These are phyloP conservation scores for Calocera viscosa DNA, from an alignment of 768 basidiomycete species.

Conservation along the genomic window DNA sequence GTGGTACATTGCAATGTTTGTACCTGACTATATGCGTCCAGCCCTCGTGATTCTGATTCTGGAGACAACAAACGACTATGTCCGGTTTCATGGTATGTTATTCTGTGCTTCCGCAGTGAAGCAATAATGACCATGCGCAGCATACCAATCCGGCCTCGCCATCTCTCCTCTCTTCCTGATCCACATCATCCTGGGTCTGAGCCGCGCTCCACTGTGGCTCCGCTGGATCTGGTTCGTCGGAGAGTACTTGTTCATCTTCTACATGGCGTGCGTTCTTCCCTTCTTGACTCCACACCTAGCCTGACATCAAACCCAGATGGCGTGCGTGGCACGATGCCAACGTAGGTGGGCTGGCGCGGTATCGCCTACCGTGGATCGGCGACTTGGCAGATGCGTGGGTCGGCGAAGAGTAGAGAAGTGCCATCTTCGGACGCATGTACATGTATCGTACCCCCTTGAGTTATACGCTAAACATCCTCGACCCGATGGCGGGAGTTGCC, in stretches of 20 bases:
- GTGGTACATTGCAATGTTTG: neutral
- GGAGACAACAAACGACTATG: slow-evolving; percentile 66
- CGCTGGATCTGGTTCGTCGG: slow-evolving; percentile 38
- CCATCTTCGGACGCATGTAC: neutral
- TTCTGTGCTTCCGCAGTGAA: neutral
- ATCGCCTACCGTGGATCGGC: slow-evolving; percentile 51
- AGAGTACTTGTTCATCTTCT: slow-evolving; percentile 33
- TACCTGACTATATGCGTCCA: slow-evolving; percentile 20
- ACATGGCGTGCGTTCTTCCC: slow-evolving; percentile 43
- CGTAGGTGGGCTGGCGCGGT: slow-evolving; percentile 41
- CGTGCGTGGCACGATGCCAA: slow-evolving; percentile 44
- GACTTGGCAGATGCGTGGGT: slow-evolving; percentile 58
- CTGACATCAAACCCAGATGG: slow-evolving; percentile 28
- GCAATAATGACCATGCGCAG: slow-evolving; percentile 29
- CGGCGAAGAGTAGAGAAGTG: slow-evolving; percentile 38
- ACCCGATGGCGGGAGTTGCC: neutral
- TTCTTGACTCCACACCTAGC: slow-evolving; percentile 10
- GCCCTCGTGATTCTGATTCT: slow-evolving; percentile 53
- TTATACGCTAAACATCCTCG: neutral
- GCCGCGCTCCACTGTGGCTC: slow-evolving; percentile 44
- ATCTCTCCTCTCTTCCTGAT: slow-evolving; percentile 49
- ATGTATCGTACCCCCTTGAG: neutral
- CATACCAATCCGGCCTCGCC: slow-evolving; percentile 65
- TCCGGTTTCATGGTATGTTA: slow-evolving; percentile 60
- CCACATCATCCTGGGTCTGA: slow-evolving; percentile 42